Evolutionary conservation across 345 rosid species (phyloP).

Genomic region (Xanthoceras sorbifolium): DNA sequence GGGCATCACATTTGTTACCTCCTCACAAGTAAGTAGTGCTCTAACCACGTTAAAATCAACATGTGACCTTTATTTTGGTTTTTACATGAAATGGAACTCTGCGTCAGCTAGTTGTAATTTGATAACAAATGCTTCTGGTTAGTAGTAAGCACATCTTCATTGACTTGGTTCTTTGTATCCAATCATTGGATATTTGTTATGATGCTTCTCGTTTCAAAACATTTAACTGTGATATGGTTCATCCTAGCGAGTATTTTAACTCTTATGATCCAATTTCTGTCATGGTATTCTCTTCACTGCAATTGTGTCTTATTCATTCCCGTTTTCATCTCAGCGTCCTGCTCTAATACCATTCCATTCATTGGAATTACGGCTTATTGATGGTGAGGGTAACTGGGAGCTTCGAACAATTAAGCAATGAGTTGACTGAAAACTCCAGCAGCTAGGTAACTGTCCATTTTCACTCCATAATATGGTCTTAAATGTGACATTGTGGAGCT

Average conservation of each 20-base stretch:
- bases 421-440: slow-evolving; percentile 11
- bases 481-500: not conserved
- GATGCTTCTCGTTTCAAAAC: too few relatives aligned
- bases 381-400: slow-evolving; percentile 98
- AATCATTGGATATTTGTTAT: not conserved
- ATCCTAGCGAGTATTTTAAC: too few relatives aligned
- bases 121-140: not conserved
- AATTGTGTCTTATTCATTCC: not conserved
- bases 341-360: slow-evolving; percentile 92
- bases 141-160: not conserved
- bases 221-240: too few relatives aligned
- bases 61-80: too few relatives aligned
- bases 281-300: not conserved
- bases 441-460: not conserved
- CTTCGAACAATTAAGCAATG: slow-evolving; percentile 67
- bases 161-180: not conserved
- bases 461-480: not conserved
- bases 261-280: not conserved
- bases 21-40: slow-evolving; percentile 72
- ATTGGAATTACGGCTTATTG: slow-evolving; percentile 74
- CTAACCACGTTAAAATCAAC: not conserved
- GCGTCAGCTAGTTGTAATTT: too few relatives aligned
- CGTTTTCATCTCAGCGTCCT: slow-evolving; percentile 63
- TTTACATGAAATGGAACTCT: too few relatives aligned
- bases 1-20: slow-evolving; percentile 90